Evolutionary conservation across 208 protist species (phyloP).

Genomic region (Naegleria gruberi): DNA sequence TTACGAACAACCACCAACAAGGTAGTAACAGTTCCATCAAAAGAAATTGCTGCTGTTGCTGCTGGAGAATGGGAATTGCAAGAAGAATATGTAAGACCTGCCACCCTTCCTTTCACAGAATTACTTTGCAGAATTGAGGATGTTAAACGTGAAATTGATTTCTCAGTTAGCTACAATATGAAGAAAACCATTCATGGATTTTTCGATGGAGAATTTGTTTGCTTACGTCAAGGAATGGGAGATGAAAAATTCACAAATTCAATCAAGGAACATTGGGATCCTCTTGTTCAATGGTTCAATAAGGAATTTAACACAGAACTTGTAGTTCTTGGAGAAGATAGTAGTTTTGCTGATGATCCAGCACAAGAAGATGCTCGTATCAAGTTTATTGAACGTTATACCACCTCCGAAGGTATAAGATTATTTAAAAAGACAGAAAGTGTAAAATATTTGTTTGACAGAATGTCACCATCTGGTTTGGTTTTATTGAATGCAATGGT

Average conservation of each 20-base stretch:
- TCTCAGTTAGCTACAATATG: not conserved
- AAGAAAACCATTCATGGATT: constrained; percentile 4
- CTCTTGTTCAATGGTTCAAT: not conserved
- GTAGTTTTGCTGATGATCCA: not conserved
- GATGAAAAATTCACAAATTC: not conserved
- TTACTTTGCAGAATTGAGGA: not conserved
- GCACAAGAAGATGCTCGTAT: not conserved
- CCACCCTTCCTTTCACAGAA: not conserved
- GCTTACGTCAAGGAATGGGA: not conserved
- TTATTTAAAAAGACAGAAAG: not conserved
- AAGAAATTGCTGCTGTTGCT: not conserved
- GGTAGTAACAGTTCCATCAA: not conserved
- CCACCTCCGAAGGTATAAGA: not conserved
- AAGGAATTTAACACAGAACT: constrained; percentile 1
- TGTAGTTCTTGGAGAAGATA: not conserved
- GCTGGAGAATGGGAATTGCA: constrained; percentile 4
- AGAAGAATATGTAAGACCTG: not conserved
- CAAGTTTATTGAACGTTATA: not conserved
- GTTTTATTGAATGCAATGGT: not conserved
- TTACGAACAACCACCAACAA: not conserved
- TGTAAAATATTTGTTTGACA: not conserved
- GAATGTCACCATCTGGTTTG: not conserved
- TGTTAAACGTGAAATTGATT: not conserved
- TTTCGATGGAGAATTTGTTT: not conserved
- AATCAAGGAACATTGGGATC: not conserved